Base-by-base conservation (phyloP, 768 basidiomycete genomes). In the Rubroboletus pulcherrimus region DNA sequence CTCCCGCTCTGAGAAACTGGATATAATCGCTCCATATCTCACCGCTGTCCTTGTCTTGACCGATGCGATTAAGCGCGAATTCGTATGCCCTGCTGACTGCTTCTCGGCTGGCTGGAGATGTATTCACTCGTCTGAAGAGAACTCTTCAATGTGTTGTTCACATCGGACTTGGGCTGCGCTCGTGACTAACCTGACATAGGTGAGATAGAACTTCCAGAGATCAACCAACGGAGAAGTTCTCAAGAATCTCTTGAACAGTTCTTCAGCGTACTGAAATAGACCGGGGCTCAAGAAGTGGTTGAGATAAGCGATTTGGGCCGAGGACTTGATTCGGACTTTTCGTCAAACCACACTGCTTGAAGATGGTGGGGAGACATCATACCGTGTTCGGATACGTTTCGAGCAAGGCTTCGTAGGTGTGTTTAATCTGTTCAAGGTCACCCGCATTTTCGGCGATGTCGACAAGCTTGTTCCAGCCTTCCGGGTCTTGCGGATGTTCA, bases 21-120 rank as follows among this genome's bases (percentile, higher is more conserved):
- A 98, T 89, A 65, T 95, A 98, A 64, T 98, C 95, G 54, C 77
- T 81, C 95, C 96, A 98, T 37, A 99, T 92, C 52, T 89, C 85
- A 9, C 89, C 91, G 52, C 91, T 89, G 58, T 95, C 91, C 63
- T 91, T 89, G 73, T 98, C 96, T 68, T 90, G 87, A 17, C 94
- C 94, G 44, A 97, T 84, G 59, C 93, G 83, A 62, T 83, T 85
- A 51, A 98, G 77, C 0, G 94, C 94, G 65, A 92, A 97, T 68
- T 98, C 95, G 69, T 94, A 98, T 12, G 94, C 91, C 63, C 91
- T 87, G 39, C 84, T 83, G 58, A 98, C 84, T 17, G 81, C 83
- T 40, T 91, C 87, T 53, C 94, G 84, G 42, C 86, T 84, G 33
- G 75, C 72, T 0, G 87, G 82, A 29, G 80, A 81, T n/a, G 76